Evolutionary conservation across 2,329 filamentous ascomycete species (phyloP).

Genomic region (Sclerotinia glacialis): DNA sequence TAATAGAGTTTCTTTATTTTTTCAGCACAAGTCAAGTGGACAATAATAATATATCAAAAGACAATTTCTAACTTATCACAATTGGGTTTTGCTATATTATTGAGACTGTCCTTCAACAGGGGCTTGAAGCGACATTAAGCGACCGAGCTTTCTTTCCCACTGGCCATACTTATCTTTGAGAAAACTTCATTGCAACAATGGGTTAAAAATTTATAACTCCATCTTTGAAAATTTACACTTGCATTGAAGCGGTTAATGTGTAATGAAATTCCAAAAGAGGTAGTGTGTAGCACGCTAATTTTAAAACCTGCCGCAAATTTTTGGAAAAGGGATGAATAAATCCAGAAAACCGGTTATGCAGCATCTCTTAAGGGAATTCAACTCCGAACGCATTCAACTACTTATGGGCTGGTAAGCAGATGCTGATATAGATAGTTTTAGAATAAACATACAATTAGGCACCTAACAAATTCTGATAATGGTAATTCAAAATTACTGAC

Average conservation of each 20-base stretch:
- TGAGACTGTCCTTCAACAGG: not conserved
- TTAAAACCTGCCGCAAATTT: not conserved
- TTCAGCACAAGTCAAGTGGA: not conserved
- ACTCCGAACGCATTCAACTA: too few species aligned
- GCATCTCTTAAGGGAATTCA: too few species aligned
- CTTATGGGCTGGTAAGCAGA: too few species aligned
- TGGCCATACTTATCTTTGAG: not conserved
- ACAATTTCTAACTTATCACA: not conserved
- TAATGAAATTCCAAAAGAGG: too few species aligned
- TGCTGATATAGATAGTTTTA: too few species aligned
- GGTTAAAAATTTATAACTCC: accelerated
- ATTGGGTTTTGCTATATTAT: not conserved
- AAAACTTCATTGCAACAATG: not conserved
- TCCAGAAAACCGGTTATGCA: not conserved
- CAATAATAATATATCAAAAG: too few species aligned
- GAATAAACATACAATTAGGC: too few species aligned
- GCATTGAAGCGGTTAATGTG: too few species aligned
- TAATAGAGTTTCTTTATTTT: not conserved
- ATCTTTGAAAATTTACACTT: not conserved
- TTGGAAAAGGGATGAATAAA: not conserved
- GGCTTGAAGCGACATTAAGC: conserved; percentile 2
- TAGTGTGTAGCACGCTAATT: not conserved
- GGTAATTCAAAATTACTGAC: too few species aligned
- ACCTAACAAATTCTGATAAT: too few species aligned
- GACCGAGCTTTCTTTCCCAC: not conserved